phyloP scores from a whole-genome alignment of 1,139 yeast genomes.

The Kodamaea arcana region DNA sequence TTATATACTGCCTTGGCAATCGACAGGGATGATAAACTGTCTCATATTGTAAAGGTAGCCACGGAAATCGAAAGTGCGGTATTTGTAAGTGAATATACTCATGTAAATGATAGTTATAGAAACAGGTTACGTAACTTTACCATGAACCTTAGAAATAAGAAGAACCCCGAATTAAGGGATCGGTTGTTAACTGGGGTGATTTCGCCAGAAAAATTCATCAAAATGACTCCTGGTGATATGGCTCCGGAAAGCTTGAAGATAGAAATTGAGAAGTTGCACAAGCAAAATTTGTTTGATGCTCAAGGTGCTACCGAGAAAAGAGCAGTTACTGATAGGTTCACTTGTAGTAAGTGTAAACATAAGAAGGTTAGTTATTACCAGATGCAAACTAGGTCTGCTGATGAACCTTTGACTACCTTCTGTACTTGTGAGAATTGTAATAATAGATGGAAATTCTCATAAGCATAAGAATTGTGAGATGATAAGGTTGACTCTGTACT shows the following conservation, averaged over 20 bases:
- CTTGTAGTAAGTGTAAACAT: constrained; percentile 96
- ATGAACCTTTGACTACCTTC: constrained; percentile 96
- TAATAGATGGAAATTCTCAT: constrained; percentile 95
- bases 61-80: constrained; percentile 73
- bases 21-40: constrained; percentile 56
- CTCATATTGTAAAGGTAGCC: constrained; percentile 58
- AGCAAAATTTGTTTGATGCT: constrained; percentile 90
- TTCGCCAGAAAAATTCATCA: constrained; percentile 59
- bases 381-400: constrained; percentile 97
- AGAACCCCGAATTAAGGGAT: constrained; percentile 78
- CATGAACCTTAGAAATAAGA: constrained; percentile 82
- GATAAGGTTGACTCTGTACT: too few relatives aligned
- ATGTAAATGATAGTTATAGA: constrained; percentile 59
- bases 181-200: constrained; percentile 66
- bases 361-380: constrained; percentile 96
- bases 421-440: constrained; percentile 98
- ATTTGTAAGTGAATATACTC: constrained; percentile 52
- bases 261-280: constrained; percentile 80
- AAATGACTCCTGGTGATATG: constrained; percentile 87
- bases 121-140: constrained; percentile 79
- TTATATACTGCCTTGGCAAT: constrained; percentile 85
- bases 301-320: constrained; percentile 98
- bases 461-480: too few relatives aligned
- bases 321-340: constrained; percentile 93
- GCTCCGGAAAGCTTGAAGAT: constrained; percentile 87